Evolutionary conservation across 208 protist species (phyloP).

Genomic region (Spongospora subterranea): DNA sequence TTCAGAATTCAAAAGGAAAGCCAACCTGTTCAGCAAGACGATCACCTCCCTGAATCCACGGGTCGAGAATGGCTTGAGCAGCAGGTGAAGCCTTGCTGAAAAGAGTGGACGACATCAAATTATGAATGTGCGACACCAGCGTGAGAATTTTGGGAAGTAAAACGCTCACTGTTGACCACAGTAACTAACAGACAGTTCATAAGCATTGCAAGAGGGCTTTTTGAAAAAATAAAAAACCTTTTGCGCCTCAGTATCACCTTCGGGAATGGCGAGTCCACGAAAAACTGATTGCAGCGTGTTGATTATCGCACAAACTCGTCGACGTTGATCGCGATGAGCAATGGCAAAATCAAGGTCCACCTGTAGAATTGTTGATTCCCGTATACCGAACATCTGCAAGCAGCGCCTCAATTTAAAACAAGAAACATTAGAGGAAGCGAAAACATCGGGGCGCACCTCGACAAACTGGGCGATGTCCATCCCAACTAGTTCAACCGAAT

Average conservation of each 20-base stretch:
- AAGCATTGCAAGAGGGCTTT: too few species aligned
- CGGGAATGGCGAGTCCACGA: not conserved
- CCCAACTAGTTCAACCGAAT: not conserved
- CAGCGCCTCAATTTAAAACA: not conserved
- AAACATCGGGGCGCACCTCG: not conserved
- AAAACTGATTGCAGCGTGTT: not conserved
- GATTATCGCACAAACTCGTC: not conserved
- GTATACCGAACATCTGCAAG: not conserved
- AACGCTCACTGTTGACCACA: not conserved
- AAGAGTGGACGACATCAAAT: not conserved
- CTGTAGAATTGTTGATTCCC: not conserved
- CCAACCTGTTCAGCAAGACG: not conserved
- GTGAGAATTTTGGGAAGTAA: not conserved
- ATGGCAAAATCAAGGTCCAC: not conserved
- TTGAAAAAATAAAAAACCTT: too few species aligned
- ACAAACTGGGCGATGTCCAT: not conserved
- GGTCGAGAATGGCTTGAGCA: not conserved
- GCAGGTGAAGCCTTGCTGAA: not conserved
- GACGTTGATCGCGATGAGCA: not conserved
- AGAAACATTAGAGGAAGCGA: not conserved
- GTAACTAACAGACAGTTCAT: not conserved
- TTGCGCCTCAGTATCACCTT: not conserved
- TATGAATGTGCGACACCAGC: not conserved
- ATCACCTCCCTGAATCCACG: not conserved
- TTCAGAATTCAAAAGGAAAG: not conserved